A percentile compares a stretch with the other conserved stretches of the same genome.
phyloP scores from a whole-genome alignment of 768 basidiomycete genomes.

The Dendrothele bispora region DNA sequence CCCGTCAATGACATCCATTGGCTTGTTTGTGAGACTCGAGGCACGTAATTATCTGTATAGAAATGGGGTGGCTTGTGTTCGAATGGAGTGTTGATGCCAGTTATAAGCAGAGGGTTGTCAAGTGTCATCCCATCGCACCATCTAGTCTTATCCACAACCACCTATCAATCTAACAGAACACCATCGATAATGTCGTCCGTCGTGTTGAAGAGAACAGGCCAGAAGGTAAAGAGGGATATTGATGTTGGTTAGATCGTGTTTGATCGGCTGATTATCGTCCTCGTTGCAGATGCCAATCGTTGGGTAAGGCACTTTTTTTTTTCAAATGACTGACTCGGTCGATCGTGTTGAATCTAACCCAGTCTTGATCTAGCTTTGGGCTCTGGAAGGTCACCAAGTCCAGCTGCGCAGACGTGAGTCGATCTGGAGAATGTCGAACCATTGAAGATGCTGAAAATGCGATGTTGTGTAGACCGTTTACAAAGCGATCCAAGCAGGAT shows the following conservation, averaged over 20 bases:
- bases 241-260: conserved; percentile 3
- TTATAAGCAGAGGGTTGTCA: no score
- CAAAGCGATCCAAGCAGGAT: conserved; percentile 82
- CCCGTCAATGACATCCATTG: no score
- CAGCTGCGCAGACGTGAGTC: conserved; percentile 57
- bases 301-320: conserved; percentile 45
- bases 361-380: conserved; percentile 47
- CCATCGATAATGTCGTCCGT: conserved; percentile 46
- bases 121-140: no score
- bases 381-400: conserved; percentile 72
- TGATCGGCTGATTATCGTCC: conserved; percentile 3
- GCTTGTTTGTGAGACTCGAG: no score
- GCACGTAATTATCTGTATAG: no score
- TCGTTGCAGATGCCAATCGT: conserved; percentile 63
- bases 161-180: no score
- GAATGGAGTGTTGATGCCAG: no score
- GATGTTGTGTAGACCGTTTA: conserved; percentile 63
- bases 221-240: conserved; percentile 52
- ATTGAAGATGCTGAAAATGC: no score
- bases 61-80: no score
- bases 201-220: conserved; percentile 57
- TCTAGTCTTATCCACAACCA: no score
- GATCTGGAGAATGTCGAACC: not conserved
- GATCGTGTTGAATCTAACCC: not conserved
- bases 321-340: conserved; percentile 8